Evolutionary conservation across 2,329 filamentous ascomycete genomes (phyloP).

Genomic region (Beauveria sp.): DNA sequence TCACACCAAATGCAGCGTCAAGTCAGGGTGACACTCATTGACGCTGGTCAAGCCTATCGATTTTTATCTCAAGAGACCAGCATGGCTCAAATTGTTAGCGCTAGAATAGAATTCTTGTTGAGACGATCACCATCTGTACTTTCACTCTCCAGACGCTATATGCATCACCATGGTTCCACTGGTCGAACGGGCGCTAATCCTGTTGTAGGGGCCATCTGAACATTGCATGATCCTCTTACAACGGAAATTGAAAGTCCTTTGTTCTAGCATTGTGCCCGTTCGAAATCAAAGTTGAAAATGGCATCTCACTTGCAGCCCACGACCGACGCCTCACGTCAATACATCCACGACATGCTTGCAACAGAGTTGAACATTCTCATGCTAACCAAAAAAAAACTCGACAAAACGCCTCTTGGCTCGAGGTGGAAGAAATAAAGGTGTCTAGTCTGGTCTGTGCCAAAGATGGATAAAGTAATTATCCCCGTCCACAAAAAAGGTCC

Average conservation of each 20-base stretch:
- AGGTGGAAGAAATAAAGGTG: background rate
- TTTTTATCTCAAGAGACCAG: background rate
- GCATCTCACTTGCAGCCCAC: too few relatives aligned
- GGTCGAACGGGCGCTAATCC: background rate
- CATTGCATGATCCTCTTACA: background rate
- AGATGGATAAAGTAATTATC: background rate
- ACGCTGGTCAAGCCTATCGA: background rate
- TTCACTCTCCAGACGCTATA: background rate
- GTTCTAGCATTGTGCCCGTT: too few relatives aligned
- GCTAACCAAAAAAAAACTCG: constrained; percentile 3
- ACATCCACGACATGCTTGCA: background rate
- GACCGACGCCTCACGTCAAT: background rate
- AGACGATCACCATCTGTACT: background rate
- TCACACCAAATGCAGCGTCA: background rate
- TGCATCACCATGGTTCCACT: background rate
- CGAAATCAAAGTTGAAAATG: too few relatives aligned
- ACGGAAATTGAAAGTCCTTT: too few relatives aligned
- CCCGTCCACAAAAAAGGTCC: background rate
- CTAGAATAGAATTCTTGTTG: background rate
- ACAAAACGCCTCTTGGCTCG: background rate
- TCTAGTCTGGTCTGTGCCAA: background rate
- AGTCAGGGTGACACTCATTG: background rate
- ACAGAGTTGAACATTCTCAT: constrained; percentile 7
- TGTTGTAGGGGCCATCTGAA: background rate
- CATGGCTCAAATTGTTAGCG: background rate